A percentile compares a stretch with the other conserved stretches of the same genome.
Conservation (phyloP, 73 alveolate species). For the Effrenium voratum region DNA sequence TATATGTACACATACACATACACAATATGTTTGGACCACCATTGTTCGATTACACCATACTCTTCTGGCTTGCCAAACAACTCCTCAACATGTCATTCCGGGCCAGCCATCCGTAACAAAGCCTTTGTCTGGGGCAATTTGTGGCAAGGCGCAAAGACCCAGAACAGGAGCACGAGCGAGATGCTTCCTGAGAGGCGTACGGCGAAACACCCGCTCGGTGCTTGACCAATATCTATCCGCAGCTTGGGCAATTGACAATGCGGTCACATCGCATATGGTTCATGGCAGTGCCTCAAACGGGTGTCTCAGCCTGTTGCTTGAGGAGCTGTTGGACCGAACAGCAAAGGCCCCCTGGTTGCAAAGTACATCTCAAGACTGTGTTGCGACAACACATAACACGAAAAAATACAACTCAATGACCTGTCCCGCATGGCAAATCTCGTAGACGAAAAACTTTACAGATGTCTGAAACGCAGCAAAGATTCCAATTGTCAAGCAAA, state of each 20-base stretch:
- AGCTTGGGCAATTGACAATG: too few species aligned
- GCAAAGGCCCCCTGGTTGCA: neutral
- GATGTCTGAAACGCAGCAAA: neutral
- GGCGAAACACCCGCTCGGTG: too few species aligned
- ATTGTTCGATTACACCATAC: too few species aligned
- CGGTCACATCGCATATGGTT: too few species aligned
- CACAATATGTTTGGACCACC: too few species aligned
- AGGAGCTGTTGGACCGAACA: neutral
- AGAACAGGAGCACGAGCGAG: slow-evolving; percentile 36
- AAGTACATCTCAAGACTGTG: neutral
- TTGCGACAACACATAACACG: neutral
- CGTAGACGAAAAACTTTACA: neutral
- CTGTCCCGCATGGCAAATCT: neutral
- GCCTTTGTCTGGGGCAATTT: neutral
- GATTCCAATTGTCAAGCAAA: slow-evolving; percentile 52
- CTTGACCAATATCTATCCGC: too few species aligned
- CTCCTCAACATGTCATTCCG: neutral
- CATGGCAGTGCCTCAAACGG: too few species aligned
- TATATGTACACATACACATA: too few species aligned
- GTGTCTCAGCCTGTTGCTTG: neutral
- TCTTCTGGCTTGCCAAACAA: too few species aligned
- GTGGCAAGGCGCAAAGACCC: slow-evolving; percentile 36
- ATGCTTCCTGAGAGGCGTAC: slow-evolving; percentile 53
- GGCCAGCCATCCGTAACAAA: neutral
- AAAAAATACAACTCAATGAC: neutral